These are phyloP conservation scores for Tricholoma flavovirens DNA, from an alignment of 768 basidiomycete genomes.

Conservation along the genomic window DNA sequence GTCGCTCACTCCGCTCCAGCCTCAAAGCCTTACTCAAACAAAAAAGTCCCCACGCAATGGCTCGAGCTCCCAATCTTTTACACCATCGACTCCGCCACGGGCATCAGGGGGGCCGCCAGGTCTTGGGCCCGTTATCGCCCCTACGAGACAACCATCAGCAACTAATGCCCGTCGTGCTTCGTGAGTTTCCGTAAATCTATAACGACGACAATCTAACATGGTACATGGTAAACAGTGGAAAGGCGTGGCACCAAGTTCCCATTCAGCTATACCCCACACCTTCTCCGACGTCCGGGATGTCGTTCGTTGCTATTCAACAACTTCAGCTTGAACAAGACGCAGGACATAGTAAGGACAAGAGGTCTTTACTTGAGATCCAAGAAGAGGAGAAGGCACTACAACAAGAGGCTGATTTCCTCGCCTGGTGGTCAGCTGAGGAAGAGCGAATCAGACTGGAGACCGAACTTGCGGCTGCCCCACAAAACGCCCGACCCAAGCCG, in stretches of 20 bases:
- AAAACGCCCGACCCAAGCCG: neutral
- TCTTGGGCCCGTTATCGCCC: slow-evolving; percentile 63
- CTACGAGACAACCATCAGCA: slow-evolving; percentile 38
- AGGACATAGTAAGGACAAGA: slow-evolving; percentile 41
- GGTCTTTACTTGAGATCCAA: slow-evolving; percentile 78
- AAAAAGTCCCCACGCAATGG: neutral
- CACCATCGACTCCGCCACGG: slow-evolving; percentile 14
- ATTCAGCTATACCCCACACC: slow-evolving; percentile 18
- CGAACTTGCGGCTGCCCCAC: slow-evolving; percentile 6
- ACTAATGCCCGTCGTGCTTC: slow-evolving; percentile 38
- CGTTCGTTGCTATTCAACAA: slow-evolving; percentile 82
- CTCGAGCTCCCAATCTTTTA: slow-evolving; percentile 12
- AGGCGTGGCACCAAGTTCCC: slow-evolving; percentile 50
- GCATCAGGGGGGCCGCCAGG: slow-evolving; percentile 26
- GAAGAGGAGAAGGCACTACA: slow-evolving; percentile 67
- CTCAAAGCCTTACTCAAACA: neutral
- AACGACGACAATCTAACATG: neutral
- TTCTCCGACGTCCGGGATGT: slow-evolving; percentile 36
- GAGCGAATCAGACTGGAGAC: slow-evolving; percentile 52
- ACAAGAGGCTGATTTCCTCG: slow-evolving; percentile 74
- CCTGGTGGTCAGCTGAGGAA: slow-evolving; percentile 88
- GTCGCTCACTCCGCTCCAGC: neutral
- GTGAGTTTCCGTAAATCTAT: slow-evolving; percentile 31
- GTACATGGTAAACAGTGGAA: slow-evolving; percentile 25
- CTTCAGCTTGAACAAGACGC: slow-evolving; percentile 56